Base-by-base conservation (phyloP, 495 filamentous ascomycete genomes). In the Xylaria longipes region DNA sequence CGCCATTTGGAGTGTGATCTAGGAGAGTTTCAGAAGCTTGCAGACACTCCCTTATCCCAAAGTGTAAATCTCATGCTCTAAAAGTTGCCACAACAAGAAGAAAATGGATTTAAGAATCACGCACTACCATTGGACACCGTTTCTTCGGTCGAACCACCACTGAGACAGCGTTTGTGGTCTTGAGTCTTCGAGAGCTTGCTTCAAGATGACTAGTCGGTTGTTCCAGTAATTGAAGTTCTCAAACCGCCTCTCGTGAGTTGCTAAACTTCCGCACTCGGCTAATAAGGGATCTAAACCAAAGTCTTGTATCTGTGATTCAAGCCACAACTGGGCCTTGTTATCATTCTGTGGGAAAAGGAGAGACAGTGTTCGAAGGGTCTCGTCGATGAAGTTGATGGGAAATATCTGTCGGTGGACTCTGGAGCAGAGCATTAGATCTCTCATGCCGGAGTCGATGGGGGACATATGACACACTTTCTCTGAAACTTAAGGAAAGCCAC, bases 61-160 rank as follows among this genome's bases (percentile, higher is more conserved):
- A n/a, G n/a, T n/a, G n/a, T n/a, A n/a, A n/a, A n/a, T n/a, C n/a
- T n/a, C n/a, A n/a, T n/a, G n/a, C n/a, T n/a, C n/a, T n/a, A n/a
- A n/a, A n/a, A n/a, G n/a, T n/a, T n/a, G n/a, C n/a, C n/a, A n/a
- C n/a, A n/a, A n/a, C n/a, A n/a, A n/a, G n/a, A n/a, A n/a, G n/a
- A n/a, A n/a, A n/a, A n/a, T n/a, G n/a, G n/a, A n/a, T n/a, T n/a
- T n/a, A n/a, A n/a, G n/a, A n/a, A n/a, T n/a, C n/a, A n/a, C n/a
- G n/a, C n/a, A n/a, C n/a, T 86, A 88, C 84, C 85, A 89, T 72
- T 88, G 84, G 0, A 82, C 79, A 12, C 80, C 78, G 63, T 86
- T 85, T 5, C 88, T 74, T 63, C 85, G 70, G 73, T 89, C 86
- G 45, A 79, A 73, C 85, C 86, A 88, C 83, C 83, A 86, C 72